Base-by-base conservation (phyloP, 2,329 filamentous ascomycete genomes). In the Stagonosporopsis rhizophila region DNA sequence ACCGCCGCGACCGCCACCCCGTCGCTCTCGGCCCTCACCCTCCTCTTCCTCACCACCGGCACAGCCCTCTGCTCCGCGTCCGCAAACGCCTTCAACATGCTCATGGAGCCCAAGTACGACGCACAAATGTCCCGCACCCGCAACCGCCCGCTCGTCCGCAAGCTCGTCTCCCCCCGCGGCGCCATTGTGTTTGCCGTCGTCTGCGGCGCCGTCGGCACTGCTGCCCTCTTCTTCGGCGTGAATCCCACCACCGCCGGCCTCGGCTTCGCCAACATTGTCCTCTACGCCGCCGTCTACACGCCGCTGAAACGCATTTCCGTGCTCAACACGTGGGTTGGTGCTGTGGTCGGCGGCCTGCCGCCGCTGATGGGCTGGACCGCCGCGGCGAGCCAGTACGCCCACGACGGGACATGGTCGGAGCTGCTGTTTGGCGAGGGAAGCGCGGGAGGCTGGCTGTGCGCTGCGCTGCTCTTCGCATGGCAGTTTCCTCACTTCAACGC, bases 401-500 rank as follows among this genome's bases (percentile, higher is more conserved):
- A 78, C 27, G 68, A 72, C 6, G 75, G 73, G 4, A 88, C 86
- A 11, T 95, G 90, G 88, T 82, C 84, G 44, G 91, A 95, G 71
- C 83, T 96, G 35, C 80, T 96, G 0, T 85, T 96, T 53, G 88
- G 90, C 69, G 73, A 88, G 74, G 69, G 86, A 75, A 83, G 81
- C 23, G 78, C 87, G 11, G 95, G 95, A 5, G 95, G 94, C 4
- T 99, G 95, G 95, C 79, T 98, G 0, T 81, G 97, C 14, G 94
- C 91, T 1, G 87, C 84, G 0, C 79, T 98, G 6, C 81, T 99
- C 5, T 96, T 96, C 65, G 89, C 92, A 12, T 99, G 95, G 95
- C 94, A 99, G 73, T 98, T 99, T 72, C 92, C 95, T 3, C 95
- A 99, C 78, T 99, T 99, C 80, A 98, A 97, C 83, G 89, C 93